phyloP scores from a whole-genome alignment of 2,329 filamentous ascomycete species.

The Cordyceps fumosorosea region DNA sequence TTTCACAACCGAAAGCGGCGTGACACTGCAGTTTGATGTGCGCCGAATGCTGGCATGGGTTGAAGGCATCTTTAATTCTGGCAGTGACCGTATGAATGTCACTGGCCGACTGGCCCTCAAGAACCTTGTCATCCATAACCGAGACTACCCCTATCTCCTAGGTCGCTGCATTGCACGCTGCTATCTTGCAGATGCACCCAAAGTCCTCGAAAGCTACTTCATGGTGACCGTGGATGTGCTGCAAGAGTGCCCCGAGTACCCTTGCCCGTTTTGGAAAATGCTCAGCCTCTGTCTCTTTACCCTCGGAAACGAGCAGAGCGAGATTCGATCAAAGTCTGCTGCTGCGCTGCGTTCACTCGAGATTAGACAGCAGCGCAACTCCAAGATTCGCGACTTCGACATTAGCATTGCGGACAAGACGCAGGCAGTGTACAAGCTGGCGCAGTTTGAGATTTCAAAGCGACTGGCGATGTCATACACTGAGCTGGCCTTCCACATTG shows the following conservation, averaged over 20 bases:
- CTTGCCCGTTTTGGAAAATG: constrained; percentile 83
- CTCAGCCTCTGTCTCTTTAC: constrained; percentile 85
- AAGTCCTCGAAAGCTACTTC: constrained; percentile 92
- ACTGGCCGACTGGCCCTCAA: constrained; percentile 84
- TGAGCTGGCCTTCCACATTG: constrained; percentile 85
- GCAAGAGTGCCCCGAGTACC: constrained; percentile 74
- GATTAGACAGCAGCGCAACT: constrained; percentile 68
- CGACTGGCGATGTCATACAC: constrained; percentile 81
- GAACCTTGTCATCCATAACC: constrained; percentile 86
- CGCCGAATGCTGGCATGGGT: constrained; percentile 92
- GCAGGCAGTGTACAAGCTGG: constrained; percentile 93
- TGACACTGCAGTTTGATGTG: constrained; percentile 85
- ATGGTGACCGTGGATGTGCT: constrained; percentile 85
- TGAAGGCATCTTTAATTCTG: constrained; percentile 86
- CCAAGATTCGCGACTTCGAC: constrained; percentile 93
- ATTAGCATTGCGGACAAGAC: constrained; percentile 99
- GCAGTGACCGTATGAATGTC: constrained; percentile 84
- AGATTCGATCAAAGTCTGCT: constrained; percentile 82
- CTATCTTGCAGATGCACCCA: constrained; percentile 73
- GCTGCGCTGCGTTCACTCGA: constrained; percentile 75
- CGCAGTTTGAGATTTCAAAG: constrained; percentile 94
- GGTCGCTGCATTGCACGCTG: constrained; percentile 89
- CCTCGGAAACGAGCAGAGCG: constrained; percentile 83
- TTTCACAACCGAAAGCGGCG: constrained; percentile 80
- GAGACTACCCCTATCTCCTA: constrained; percentile 75